Evolutionary conservation across 495 filamentous ascomycete species (phyloP), one percentile per base, ranked within the genome.

Genomic region (Xylaria bambusicola): DNA sequence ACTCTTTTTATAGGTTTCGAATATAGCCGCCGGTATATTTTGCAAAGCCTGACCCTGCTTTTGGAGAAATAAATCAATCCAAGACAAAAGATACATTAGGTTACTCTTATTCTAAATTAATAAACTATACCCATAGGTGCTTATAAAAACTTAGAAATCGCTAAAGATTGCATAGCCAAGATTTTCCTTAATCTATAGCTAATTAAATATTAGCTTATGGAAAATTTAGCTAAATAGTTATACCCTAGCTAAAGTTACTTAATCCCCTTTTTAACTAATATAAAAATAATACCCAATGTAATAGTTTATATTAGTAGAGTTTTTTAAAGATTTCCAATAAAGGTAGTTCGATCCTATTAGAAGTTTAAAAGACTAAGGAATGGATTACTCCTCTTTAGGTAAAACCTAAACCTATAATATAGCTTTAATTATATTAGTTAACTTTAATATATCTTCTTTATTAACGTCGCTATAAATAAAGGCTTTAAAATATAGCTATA

Each of bases 91-190:
- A 69, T 96, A 96, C 33, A 84, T 77, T 0, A 88, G 85, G 1
- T 87, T 86, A 62, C 87, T 86, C 77, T 98, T 95, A 66, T 90
- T 95, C 77, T 98, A 95, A 44, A 98, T 93, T 62, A 98, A 85
- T 58, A 98, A 87, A 10, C 93, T 83, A 68, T 92, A 96, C 6
- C 89, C 90, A 54, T 91, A 87, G 2, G 88, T 90, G 0, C 87
- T 92, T 44, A 83, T 70, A 35, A 81, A 84, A 54, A 86, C 79
- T 44, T 88, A 80, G 10, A 84, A 74, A 13, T 91, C 91, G 48
- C 88, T 93, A 77, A 89, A 96, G 1, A 98, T 93, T 44, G 97
- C 87, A 66, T 98, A 98, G 12, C 94, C 94, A 9, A 98, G 88
- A 72, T 98, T 95, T 71, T 98, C 94, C 71, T 97, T 97, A 41